These are phyloP conservation scores for Theobroma cacao DNA, from an alignment of 345 rosid species.

Conservation along the genomic window DNA sequence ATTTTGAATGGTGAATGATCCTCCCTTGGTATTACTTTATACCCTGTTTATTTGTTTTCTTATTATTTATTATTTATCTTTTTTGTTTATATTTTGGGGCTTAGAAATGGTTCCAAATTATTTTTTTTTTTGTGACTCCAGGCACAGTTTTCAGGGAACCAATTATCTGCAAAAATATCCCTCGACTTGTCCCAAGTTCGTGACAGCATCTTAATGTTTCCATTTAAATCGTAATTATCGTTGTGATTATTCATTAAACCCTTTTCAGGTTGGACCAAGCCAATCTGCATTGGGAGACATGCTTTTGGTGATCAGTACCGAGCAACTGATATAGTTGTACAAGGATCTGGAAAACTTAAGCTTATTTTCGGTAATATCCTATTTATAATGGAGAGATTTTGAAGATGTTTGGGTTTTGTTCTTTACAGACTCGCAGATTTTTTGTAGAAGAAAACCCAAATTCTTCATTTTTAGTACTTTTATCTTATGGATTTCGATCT, in stretches of 20 bases:
- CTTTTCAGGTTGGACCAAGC: constrained; percentile 81
- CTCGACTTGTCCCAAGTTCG: constrained; percentile 77
- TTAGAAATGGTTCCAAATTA: not conserved
- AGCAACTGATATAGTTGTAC: constrained; percentile 77
- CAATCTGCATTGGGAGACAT: constrained; percentile 98
- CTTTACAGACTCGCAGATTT: not conserved
- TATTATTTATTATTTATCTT: not conserved
- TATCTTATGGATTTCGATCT: not conserved
- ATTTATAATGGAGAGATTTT: not conserved
- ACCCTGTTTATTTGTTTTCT: not conserved
- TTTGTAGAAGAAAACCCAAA: not conserved
- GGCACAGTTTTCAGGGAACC: constrained; percentile 97
- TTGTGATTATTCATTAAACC: constrained; percentile 2
- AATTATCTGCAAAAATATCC: constrained; percentile 77
- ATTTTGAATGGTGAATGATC: constrained; percentile 71
- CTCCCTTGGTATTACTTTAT: not conserved
- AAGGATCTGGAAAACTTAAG: constrained; percentile 72
- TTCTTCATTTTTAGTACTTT: not conserved
- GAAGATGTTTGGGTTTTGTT: constrained; percentile 1
- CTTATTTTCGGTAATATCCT: constrained; percentile 60
- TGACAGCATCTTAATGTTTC: not conserved
- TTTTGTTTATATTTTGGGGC: not conserved
- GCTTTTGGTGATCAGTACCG: constrained; percentile 96
- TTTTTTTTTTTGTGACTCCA: constrained; percentile 27
- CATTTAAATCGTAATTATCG: not conserved